phyloP scores from a whole-genome alignment of 225 moss, liverwort and hornwort species.

The Physcomitrium patens region DNA sequence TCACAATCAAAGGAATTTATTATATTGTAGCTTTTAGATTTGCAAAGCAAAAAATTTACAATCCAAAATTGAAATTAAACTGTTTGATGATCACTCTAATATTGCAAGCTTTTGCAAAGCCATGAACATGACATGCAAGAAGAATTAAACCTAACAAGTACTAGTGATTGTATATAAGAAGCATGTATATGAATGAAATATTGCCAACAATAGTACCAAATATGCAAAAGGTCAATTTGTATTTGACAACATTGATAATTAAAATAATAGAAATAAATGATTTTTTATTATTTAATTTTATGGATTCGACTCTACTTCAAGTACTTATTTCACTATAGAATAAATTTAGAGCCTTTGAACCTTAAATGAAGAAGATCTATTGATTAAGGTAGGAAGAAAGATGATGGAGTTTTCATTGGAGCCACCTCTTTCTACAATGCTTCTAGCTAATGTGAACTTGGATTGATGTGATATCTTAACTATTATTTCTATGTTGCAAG shows the following conservation, averaged over 20 bases:
- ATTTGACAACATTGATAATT: slow-evolving; percentile 45
- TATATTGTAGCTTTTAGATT: slow-evolving; percentile 65
- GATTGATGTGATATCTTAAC: slow-evolving; percentile 53
- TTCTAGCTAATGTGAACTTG: slow-evolving; percentile 94
- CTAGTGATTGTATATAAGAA: slow-evolving; percentile 50
- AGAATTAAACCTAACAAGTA: slow-evolving; percentile 55
- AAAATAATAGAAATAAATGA: slow-evolving; percentile 56
- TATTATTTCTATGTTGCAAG: not conserved
- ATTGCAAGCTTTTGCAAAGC: slow-evolving; percentile 63
- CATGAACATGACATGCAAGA: slow-evolving; percentile 49
- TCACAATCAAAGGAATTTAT: slow-evolving; percentile 61
- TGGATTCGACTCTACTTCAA: slow-evolving; percentile 50
- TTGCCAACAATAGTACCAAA: slow-evolving; percentile 53
- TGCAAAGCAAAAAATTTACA: slow-evolving; percentile 61
- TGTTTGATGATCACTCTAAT: slow-evolving; percentile 47
- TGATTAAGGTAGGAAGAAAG: slow-evolving; percentile 19
- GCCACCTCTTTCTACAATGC: slow-evolving; percentile 92
- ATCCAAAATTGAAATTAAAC: slow-evolving; percentile 48
- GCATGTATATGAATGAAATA: slow-evolving; percentile 55
- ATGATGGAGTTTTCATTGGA: slow-evolving; percentile 97
- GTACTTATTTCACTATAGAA: slow-evolving; percentile 51
- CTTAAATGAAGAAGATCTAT: slow-evolving; percentile 38
- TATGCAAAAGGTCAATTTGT: slow-evolving; percentile 52
- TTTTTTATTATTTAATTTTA: slow-evolving; percentile 59
- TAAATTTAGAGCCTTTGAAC: slow-evolving; percentile 44